Evolutionary conservation across 1,284 basidiomycete species (phyloP), one percentile per base, ranked within the genome.

Genomic region (Takashimella tepidaria): DNA sequence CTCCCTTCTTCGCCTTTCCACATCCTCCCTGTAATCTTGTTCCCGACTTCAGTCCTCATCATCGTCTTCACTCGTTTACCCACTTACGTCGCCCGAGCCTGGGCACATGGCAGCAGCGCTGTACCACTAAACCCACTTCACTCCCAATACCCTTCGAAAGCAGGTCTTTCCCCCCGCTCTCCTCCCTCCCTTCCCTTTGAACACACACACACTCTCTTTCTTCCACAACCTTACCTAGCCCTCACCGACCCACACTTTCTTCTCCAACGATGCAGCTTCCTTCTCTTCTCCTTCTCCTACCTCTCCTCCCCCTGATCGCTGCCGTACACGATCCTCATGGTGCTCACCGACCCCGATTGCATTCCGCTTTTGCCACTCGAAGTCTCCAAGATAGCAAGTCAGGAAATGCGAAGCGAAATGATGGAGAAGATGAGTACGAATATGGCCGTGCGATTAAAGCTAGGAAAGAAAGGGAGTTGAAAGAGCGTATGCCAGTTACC

Each of bases 401-500:
- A 10, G 41, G 16, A n/a, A 11, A 13, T 13, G 26, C 26, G 12
- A 11, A 42, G 41, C 47, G 23, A 24, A 40, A 41, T 22, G 16
- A 42, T 21, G 21, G 27, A n/a, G 40, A 31, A 19, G 42, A 42
- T n/a, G 45, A 47, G 23, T 23, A 23, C 16, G 12, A 53, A n/a
- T 45, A 49, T 27, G 42, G 43, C 31, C 49, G 41, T 22, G 54
- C 44, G 27, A n/a, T 10, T 27, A 45, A 43, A 24, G 50, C 26
- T 45, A 31, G 42, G 43, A 23, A 25, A 37, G 20, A 22, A 31
- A 26, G 31, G 43, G 43, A 8, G 42, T 47, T 40, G 54, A 47
- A 22, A 16, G 40, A 25, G 49, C 31, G 63, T 13, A 23, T 73
- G 41, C 72, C 70, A 6, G 70, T 74, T 50, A 73, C 74, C 1